Evolutionary conservation across 305 asterid species (phyloP).

Genomic region (Fraxinus nigra): DNA sequence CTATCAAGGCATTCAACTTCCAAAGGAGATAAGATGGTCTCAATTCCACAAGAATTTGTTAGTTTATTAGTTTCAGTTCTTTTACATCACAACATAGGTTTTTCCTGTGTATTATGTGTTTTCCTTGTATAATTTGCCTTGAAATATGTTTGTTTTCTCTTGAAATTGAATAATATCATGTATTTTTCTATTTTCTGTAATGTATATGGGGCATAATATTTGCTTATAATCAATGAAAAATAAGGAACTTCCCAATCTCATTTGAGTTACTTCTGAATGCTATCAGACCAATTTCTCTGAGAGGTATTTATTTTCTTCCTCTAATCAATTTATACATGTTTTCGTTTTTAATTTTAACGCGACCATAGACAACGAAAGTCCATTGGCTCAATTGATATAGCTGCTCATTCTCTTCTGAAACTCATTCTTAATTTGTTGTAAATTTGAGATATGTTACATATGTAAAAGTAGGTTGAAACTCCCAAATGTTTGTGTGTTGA

Average conservation of each 20-base stretch:
- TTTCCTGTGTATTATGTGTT: neutral
- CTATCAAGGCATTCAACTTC: slow-evolving; percentile 38
- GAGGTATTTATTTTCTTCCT: neutral
- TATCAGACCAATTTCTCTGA: neutral
- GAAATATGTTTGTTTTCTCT: neutral
- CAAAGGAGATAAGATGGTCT: slow-evolving; percentile 28
- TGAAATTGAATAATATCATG: neutral
- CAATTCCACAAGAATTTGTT: neutral
- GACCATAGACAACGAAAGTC: neutral
- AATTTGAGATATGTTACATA: too few species aligned
- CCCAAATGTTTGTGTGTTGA: neutral
- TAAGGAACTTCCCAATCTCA: neutral
- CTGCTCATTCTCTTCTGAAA: too few species aligned
- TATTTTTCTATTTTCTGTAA: neutral
- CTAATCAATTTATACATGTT: neutral
- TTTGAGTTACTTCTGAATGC: neutral
- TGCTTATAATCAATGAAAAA: neutral
- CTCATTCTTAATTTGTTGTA: too few species aligned
- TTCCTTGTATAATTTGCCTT: neutral
- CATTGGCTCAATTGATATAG: neutral
- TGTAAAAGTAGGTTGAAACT: neutral
- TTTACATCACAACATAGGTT: neutral
- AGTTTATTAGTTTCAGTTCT: neutral
- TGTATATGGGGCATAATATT: neutral
- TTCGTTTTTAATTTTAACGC: neutral